Conservation (phyloP, 805 yeast species). For the Pichia sporocuriosa region DNA sequence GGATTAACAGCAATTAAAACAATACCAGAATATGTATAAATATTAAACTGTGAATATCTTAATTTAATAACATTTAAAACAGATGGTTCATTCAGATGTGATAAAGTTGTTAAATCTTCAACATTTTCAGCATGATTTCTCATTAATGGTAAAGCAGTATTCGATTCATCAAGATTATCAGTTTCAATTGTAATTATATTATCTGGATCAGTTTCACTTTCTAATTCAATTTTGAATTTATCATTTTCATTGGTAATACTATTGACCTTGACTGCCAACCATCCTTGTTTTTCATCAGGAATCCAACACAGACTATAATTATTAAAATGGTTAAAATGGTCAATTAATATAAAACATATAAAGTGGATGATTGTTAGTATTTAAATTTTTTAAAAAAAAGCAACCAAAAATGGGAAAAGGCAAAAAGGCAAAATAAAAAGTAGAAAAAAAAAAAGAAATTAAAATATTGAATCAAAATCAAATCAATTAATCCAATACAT, state of each 20-base stretch:
- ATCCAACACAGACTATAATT: conserved; percentile 65
- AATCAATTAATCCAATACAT: too few relatives aligned
- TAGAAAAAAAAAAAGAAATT: too few relatives aligned
- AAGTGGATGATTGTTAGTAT: conserved; percentile 1
- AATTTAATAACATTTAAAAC: conserved; percentile 88
- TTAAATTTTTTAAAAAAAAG: background rate
- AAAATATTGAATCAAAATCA: too few relatives aligned
- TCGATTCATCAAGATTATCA: conserved; percentile 41
- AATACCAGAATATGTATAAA: conserved; percentile 94
- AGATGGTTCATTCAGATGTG: conserved; percentile 93
- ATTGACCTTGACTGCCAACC: conserved; percentile 64
- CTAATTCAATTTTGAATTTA: conserved; percentile 45
- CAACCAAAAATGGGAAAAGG: background rate
- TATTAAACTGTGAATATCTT: conserved; percentile 82
- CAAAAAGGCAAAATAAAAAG: too few relatives aligned
- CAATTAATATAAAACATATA: too few relatives aligned
- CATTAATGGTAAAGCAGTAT: conserved; percentile 63
- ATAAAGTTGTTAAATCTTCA: conserved; percentile 87
- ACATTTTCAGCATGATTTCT: conserved; percentile 92
- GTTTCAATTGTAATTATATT: conserved; percentile 43
- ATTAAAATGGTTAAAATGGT: too few relatives aligned
- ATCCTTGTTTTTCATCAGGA: conserved; percentile 66
- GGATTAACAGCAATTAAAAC: conserved; percentile 96
- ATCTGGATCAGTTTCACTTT: conserved; percentile 41
- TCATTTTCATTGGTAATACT: conserved; percentile 35